Base-by-base conservation (phyloP, 2,329 filamentous ascomycete species). In the Septoria linicola region DNA sequence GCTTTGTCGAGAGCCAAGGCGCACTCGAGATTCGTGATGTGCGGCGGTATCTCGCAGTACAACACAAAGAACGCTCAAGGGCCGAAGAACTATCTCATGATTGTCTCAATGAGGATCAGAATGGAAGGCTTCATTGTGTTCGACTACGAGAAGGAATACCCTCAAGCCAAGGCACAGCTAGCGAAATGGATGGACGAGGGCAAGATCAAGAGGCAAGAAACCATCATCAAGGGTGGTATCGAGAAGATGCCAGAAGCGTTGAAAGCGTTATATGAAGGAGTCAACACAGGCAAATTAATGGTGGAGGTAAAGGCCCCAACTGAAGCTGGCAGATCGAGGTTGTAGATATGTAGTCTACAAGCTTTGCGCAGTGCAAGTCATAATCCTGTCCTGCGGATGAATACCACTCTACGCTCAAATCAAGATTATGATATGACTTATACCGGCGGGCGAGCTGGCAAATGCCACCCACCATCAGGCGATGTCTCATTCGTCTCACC, bases 101-200 rank as follows among this genome's bases (percentile, higher is more conserved):
- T 80, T 46, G 71, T 80, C 36, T 66, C 71, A 4, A 80, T 80
- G 75, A 71, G 80, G 53, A 78, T 83, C 35, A 64, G 70, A 68
- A 81, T 88, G 75, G 77, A 85, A 70, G 85, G 85, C 0, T 90
- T 91, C 70, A 84, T 90, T 55, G 79, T 89, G 41, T 80, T 87
- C 49, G 87, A 90, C 66, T 88, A 78, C 63, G 70, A 68, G 3
- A 72, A 78, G 45, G 75, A 84, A 62, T 87, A 79, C 65, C 64
- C 75, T 0, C 67, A 71, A 35, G 87, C 84, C 35, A 52, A 79
- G 59, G 73, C 78, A 21, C 68, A 76, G 60, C 64, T 87, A 44
- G 81, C 68, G 0, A 35, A 41, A 27, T 48, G 44, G 44, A 36
- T 48, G 21, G 66, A 70, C 14, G 76, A 84, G 58, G 80, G 80